Percentiles rank a stretch among this genome's conserved stretches.
Evolutionary conservation across 495 filamentous ascomycete species (phyloP).

Genomic region (Annulohypoxylon bovei): DNA sequence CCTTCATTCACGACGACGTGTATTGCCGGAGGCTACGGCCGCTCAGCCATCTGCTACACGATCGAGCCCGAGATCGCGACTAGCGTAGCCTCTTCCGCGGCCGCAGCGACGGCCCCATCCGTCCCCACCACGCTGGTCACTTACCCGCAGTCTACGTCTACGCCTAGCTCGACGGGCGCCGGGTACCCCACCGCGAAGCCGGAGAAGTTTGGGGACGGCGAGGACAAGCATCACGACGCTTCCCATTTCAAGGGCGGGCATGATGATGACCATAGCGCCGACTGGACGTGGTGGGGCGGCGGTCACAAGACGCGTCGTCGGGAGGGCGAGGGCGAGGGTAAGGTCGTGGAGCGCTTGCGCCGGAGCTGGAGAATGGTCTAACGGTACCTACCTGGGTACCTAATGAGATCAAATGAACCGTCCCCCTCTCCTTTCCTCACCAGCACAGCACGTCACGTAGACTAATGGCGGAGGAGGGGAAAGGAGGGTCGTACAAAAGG

Average conservation of each 20-base stretch:
- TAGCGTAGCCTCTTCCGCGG: slow-evolving; percentile 8
- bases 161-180: not conserved
- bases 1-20: slow-evolving; percentile 17
- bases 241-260: not conserved
- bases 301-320: not conserved
- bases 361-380: slow-evolving; percentile 31
- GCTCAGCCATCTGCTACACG: slow-evolving; percentile 25
- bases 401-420: not conserved
- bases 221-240: not conserved
- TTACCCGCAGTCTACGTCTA: slow-evolving; percentile 1
- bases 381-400: not conserved
- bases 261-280: not conserved
- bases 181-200: slow-evolving; percentile 19
- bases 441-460: not conserved
- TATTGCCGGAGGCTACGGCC: slow-evolving; percentile 31
- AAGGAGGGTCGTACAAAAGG: slow-evolving; percentile 27
- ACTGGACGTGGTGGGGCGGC: slow-evolving; percentile 18
- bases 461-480: not conserved
- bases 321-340: not conserved
- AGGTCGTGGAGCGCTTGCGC: slow-evolving; percentile 14
- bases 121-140: slow-evolving; percentile 25
- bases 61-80: not conserved
- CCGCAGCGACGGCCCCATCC: slow-evolving; percentile 26
- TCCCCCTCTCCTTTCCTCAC: not conserved
- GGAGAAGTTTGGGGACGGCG: not conserved